These are phyloP conservation scores for Alternaria brassicicola DNA, from an alignment of 2,329 filamentous ascomycete species.

Conservation along the genomic window DNA sequence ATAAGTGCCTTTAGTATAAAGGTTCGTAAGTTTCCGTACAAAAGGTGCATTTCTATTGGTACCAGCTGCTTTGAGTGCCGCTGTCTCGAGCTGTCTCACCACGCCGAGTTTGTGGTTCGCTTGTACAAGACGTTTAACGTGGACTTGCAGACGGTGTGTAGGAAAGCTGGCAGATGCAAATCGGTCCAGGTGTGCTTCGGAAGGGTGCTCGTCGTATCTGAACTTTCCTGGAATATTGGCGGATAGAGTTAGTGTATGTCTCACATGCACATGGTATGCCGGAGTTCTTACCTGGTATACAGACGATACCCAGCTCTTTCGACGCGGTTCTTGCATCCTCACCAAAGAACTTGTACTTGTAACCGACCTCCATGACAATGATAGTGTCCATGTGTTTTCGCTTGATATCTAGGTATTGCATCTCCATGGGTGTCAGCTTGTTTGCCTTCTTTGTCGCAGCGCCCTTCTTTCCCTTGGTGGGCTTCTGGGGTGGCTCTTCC, in stretches of 20 bases:
- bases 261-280: background rate
- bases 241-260: slow-evolving; percentile 68
- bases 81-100: slow-evolving; percentile 92
- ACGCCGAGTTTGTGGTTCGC: slow-evolving; percentile 97
- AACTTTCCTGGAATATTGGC: slow-evolving; percentile 75
- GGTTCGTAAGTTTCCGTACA: slow-evolving; percentile 87
- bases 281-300: slow-evolving; percentile 70
- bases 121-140: slow-evolving; percentile 88
- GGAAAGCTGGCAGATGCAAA: slow-evolving; percentile 97
- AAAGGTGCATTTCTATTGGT: slow-evolving; percentile 95
- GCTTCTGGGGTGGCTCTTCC: slow-evolving; percentile 60
- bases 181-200: slow-evolving; percentile 86
- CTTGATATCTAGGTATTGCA: slow-evolving; percentile 94
- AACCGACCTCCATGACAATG: slow-evolving; percentile 92
- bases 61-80: slow-evolving; percentile 91
- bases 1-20: slow-evolving; percentile 98
- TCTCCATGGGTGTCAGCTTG: slow-evolving; percentile 93
- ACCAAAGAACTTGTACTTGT: slow-evolving; percentile 97
- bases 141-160: slow-evolving; percentile 86
- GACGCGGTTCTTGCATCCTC: slow-evolving; percentile 90
- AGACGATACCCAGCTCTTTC: slow-evolving; percentile 91
- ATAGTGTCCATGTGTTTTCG: slow-evolving; percentile 86
- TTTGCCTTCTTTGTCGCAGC: slow-evolving; percentile 69
- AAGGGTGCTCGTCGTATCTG: slow-evolving; percentile 82
- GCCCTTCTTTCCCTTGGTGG: slow-evolving; percentile 57